Evolutionary conservation across 169 alveolate species (phyloP), one percentile per base, ranked within the genome.

Genomic region (Neospora caninum): DNA sequence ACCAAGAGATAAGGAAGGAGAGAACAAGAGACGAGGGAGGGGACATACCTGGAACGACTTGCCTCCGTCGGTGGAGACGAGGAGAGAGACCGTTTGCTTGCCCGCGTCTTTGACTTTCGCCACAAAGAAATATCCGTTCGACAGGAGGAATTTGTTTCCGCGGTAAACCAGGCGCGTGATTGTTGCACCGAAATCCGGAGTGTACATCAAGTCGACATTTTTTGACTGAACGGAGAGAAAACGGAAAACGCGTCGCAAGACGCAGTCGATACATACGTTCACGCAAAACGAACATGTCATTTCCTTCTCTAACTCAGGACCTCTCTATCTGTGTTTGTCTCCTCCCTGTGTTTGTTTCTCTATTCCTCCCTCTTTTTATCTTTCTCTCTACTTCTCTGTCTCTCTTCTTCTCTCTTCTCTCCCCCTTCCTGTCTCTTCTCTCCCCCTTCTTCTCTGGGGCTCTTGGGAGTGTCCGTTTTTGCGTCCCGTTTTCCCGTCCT

Each of bases 71-170:
- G 98, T 97, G 67, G 99, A 97, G 58, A 98, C 99, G 95, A 97
- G 96, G 88, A 99, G 96, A 54, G 97, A 97, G 88, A 99, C 99
- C 27, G 99, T 98, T 97, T 98, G 98, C 64, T 97, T 91, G 67
- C 94, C 97, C 29, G 96, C 97, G 94, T 96, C 97, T 42, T 94
- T 73, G 39, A 70, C 97, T 49, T 88, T 97, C 41, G 99, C 99
- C 43, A 99, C 99, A 94, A 98, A 98, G 80, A 99, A 97, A 96
- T 98, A 99, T 84, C 98, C 98, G 94, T 98, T 97, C 20, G 99
- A 97, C 39, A 98, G 97, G 82, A 99, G 96, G 93, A 99, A 99
- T 95, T 97, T 98, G 95, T 99, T 98, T 42, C 99, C 99, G 29
- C 98, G 98, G 45, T 94, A 95, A 10, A 99, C 98, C 53, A 98